Evolutionary conservation across 139 green algal genomes (phyloP).

Genomic region (Diplosphaera chodatii): DNA sequence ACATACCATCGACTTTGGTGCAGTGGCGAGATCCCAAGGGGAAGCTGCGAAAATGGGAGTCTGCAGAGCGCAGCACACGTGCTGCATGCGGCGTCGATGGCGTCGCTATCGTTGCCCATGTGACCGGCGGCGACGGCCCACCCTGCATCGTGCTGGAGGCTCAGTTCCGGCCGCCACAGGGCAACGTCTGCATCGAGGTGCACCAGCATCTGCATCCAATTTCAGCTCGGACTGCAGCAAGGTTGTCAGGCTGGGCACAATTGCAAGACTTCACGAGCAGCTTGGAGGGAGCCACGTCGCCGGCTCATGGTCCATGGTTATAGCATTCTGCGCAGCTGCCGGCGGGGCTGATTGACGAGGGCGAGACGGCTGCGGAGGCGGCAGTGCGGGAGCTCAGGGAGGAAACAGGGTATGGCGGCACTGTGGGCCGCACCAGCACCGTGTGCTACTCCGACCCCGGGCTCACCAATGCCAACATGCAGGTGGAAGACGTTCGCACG

Average conservation of each 20-base stretch:
- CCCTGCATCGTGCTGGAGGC: slow-evolving; percentile 24
- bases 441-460: slow-evolving; percentile 44
- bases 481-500: slow-evolving; percentile 23
- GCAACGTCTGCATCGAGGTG: slow-evolving; percentile 39
- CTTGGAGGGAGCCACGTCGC: no score
- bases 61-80: slow-evolving; percentile 35
- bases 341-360: slow-evolving; percentile 54
- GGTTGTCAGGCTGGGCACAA: no score
- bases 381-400: slow-evolving; percentile 62
- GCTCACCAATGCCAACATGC: slow-evolving; percentile 49
- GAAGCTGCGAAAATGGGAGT: slow-evolving; percentile 39
- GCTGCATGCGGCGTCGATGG: slow-evolving; percentile 26
- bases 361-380: slow-evolving; percentile 37
- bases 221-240: no score
- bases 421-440: slow-evolving; percentile 19
- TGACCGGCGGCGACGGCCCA: slow-evolving; percentile 2
- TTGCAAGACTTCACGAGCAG: no score
- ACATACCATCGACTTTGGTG: no score
- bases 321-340: slow-evolving; percentile 53
- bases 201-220: not conserved
- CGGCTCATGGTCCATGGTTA: no score
- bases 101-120: slow-evolving; percentile 34
- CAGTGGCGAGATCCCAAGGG: slow-evolving; percentile 39
- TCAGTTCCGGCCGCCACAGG: slow-evolving; percentile 46
- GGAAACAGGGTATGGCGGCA: slow-evolving; percentile 51